Conservation (phyloP, 2,329 filamentous ascomycete species). For the Scedosporium aurantiacum region DNA sequence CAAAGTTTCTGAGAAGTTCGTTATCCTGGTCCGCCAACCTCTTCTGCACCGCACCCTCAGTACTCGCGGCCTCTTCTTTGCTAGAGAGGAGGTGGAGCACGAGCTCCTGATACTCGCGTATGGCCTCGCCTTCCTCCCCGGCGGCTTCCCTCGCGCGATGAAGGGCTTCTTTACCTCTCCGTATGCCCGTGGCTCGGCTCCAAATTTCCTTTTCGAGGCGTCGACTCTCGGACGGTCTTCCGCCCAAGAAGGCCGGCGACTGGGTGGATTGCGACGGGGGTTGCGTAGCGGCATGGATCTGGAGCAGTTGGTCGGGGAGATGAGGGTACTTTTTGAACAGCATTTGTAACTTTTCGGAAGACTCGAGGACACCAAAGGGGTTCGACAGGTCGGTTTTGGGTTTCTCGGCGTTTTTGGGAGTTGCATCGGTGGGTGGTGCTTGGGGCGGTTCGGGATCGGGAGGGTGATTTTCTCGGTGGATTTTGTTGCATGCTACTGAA, state of each 20-base stretch:
- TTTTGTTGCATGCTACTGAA: constrained; percentile 45
- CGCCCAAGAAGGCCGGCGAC: constrained; percentile 7
- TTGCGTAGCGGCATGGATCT: constrained; percentile 38
- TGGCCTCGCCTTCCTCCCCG: constrained; percentile 45
- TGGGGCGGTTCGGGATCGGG: constrained; percentile 23
- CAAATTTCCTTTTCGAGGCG: constrained; percentile 30
- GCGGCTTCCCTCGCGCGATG: constrained; percentile 36
- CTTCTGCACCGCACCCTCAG: constrained; percentile 28
- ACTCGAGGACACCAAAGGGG: constrained; percentile 41
- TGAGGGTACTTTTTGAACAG: constrained; percentile 43
- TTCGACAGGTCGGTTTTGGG: constrained; percentile 17
- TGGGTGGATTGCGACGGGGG: constrained; percentile 22
- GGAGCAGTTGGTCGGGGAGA: constrained; percentile 33
- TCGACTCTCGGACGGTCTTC: constrained; percentile 10
- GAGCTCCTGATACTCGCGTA: constrained; percentile 50
- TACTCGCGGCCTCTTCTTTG: constrained; percentile 14
- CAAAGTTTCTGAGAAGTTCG: constrained; percentile 36
- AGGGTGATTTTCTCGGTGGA: constrained; percentile 39
- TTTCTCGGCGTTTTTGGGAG: constrained; percentile 4
- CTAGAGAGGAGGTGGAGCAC: constrained; percentile 34
- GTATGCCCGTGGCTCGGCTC: constrained; percentile 47
- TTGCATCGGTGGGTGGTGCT: constrained; percentile 10
- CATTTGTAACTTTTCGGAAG: constrained; percentile 34
- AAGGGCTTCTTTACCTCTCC: constrained; percentile 43
- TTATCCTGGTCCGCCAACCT: constrained; percentile 36